Conservation (phyloP, 106 monocot genomes). For the Amphibolis antarctica region DNA sequence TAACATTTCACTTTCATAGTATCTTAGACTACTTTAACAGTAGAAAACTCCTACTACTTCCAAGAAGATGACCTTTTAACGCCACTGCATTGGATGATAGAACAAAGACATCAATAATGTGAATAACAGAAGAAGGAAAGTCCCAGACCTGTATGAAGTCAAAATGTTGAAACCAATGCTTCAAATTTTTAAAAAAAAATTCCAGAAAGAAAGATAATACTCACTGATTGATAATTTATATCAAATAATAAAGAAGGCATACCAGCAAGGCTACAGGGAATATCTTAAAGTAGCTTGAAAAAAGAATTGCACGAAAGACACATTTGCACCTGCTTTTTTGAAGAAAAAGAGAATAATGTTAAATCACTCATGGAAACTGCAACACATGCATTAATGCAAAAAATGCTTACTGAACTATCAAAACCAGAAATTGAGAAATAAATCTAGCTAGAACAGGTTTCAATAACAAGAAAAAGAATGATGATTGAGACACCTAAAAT, state of each 20-base stretch:
- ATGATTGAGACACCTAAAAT: too few species aligned
- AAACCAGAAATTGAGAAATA: neutral
- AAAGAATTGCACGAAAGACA: slow-evolving; percentile 40
- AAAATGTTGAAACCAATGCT: neutral
- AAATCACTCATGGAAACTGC: neutral
- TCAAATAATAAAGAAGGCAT: neutral
- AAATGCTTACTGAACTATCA: neutral
- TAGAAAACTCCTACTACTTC: neutral
- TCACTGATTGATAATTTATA: too few species aligned
- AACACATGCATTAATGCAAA: too few species aligned
- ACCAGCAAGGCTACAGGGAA: slow-evolving; percentile 76
- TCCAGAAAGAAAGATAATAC: neutral
- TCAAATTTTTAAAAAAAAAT: neutral
- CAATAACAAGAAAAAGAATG: too few species aligned
- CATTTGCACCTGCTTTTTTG: slow-evolving; percentile 30
- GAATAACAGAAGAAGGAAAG: slow-evolving; percentile 54
- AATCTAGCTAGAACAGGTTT: neutral
- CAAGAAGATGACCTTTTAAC: slow-evolving; percentile 35
- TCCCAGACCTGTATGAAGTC: slow-evolving; percentile 71
- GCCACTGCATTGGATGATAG: slow-evolving; percentile 76
- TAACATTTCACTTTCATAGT: too few species aligned
- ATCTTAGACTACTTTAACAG: neutral
- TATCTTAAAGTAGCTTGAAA: slow-evolving; percentile 90
- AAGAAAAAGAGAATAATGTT: slow-evolving; percentile 1
- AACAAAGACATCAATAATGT: slow-evolving; percentile 60